Base-by-base conservation (phyloP, 2,329 filamentous ascomycete genomes). In the Colletotrichum scovillei region DNA sequence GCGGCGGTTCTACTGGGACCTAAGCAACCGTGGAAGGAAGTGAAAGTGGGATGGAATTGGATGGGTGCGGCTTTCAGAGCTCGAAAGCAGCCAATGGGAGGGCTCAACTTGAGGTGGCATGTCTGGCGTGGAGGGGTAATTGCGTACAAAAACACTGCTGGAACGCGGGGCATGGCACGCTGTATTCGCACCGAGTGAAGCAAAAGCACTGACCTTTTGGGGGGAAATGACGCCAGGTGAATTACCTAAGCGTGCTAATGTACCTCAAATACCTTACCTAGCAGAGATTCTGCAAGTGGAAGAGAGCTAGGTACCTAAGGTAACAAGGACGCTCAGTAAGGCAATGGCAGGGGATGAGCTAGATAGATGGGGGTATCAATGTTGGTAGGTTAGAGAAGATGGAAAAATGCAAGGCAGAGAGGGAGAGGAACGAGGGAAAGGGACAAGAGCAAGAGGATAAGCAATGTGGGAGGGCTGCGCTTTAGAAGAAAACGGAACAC, bases 111-210 rank as follows among this genome's bases (percentile, higher is more conserved):
- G 69, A 46, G 67, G 60, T 62, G 67, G 66, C 66, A 64, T 69
- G 70, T 73, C 70, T 73, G 70, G 70, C 71, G 46, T 73, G 71
- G 71, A 62, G 71, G 71, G 71, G 71, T 66, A 70, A 66, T 66
- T 60, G 71, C 59, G 70, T 56, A 57, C 49, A 63, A 58, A 52
- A 49, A 46, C 59, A 55, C 35, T 53, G 53, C 58, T 64, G 53
- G 57, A 68, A 72, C 64, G 69, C 69, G 69, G 69, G 69, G 69
- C 57, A 68, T 56, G 22, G 28, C 14, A 32, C 63, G 35, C 63
- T 60, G 63, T 28, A 30, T 42, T 42, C 16, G 38, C 38, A 42
- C 38, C 38, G 14, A 42, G 30, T 46, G 8, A 28, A 26, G 42
- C 42, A 66, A 56, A 64, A 64, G 66, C 67, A 66, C 70, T 70